Conservation (phyloP, 805 yeast species). For the Alloascoidea hylecoeti region DNA sequence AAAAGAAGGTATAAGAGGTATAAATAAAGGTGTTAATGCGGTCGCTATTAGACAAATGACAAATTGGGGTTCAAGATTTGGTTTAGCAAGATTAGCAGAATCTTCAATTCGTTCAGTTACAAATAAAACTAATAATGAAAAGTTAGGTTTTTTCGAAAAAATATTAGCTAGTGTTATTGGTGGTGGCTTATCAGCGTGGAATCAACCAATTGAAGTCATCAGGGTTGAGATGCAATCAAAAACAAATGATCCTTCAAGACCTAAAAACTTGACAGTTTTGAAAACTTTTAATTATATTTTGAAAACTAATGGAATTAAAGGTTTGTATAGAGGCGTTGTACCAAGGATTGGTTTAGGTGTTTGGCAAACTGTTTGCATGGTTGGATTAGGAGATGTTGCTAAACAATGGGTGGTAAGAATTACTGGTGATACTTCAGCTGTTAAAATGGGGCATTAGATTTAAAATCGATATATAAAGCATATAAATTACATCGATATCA, state of each 20-base stretch:
- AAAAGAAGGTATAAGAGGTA: constrained; percentile 70
- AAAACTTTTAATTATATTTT: constrained; percentile 61
- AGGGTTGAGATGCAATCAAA: constrained; percentile 84
- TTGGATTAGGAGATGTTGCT: constrained; percentile 75
- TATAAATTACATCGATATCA: too few relatives aligned
- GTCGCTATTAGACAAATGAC: constrained; percentile 85
- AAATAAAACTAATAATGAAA: constrained; percentile 40
- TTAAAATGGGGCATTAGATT: too few relatives aligned
- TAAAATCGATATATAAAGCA: too few relatives aligned
- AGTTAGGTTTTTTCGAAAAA: constrained; percentile 52
- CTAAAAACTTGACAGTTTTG: constrained; percentile 57
- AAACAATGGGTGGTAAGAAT: constrained; percentile 37
- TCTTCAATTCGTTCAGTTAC: constrained; percentile 44
- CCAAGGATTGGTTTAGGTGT: constrained; percentile 80
- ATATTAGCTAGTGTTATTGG: constrained; percentile 61
- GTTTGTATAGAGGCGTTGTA: constrained; percentile 74
- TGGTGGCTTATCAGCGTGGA: constrained; percentile 85
- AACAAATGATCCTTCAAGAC: constrained; percentile 72
- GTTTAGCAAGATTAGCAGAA: constrained; percentile 69
- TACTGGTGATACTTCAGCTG: constrained; percentile 35
- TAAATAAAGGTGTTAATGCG: constrained; percentile 80
- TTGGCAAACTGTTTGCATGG: constrained; percentile 88
- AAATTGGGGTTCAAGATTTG: constrained; percentile 86
- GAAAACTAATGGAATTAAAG: constrained; percentile 52
- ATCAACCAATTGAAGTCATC: constrained; percentile 80